A percentile compares a stretch with the other conserved stretches of the same genome.
phyloP scores from a whole-genome alignment of 805 yeast genomes.

The Starmerella roubikii region DNA sequence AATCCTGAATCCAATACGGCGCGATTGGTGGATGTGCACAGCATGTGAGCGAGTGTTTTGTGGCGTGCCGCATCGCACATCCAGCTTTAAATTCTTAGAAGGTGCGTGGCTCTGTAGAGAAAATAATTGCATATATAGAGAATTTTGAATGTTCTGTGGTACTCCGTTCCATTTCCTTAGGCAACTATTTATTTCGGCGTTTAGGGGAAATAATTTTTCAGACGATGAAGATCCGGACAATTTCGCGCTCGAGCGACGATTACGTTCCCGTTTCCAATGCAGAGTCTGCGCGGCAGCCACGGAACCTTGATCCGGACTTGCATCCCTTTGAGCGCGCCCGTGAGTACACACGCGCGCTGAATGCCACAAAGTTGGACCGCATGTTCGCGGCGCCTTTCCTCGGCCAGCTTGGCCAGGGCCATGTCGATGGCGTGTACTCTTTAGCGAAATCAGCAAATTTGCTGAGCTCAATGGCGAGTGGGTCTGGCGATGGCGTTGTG shows the following conservation, averaged over 20 bases:
- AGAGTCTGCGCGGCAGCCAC: slow-evolving; percentile 73
- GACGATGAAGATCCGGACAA: slow-evolving; percentile 64
- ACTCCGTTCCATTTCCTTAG: too few relatives aligned
- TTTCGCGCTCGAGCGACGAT: slow-evolving; percentile 76
- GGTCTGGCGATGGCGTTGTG: slow-evolving; percentile 89
- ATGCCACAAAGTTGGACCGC: slow-evolving; percentile 88
- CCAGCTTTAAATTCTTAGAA: too few relatives aligned
- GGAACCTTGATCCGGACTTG: slow-evolving; percentile 83
- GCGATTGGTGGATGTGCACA: too few relatives aligned
- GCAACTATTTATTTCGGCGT: too few relatives aligned
- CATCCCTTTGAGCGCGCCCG: slow-evolving; percentile 97
- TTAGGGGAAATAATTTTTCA: too few relatives aligned
- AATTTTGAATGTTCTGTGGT: too few relatives aligned
- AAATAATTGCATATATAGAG: too few relatives aligned
- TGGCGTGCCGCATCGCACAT: too few relatives aligned
- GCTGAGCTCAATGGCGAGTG: slow-evolving; percentile 70
- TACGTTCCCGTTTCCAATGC: slow-evolving; percentile 87
- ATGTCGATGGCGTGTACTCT: slow-evolving; percentile 82
- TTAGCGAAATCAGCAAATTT: slow-evolving; percentile 65
- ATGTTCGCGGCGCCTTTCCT: slow-evolving; percentile 97
- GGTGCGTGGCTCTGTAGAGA: too few relatives aligned
- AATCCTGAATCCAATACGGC: too few relatives aligned
- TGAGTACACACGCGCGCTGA: slow-evolving; percentile 86
- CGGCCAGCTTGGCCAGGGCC: slow-evolving; percentile 90
- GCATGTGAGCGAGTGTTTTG: too few relatives aligned